A percentile compares a stretch with the other conserved stretches of the same genome.
Evolutionary conservation across 2,329 filamentous ascomycete genomes (phyloP).

Genomic region (Colletotrichum horii): DNA sequence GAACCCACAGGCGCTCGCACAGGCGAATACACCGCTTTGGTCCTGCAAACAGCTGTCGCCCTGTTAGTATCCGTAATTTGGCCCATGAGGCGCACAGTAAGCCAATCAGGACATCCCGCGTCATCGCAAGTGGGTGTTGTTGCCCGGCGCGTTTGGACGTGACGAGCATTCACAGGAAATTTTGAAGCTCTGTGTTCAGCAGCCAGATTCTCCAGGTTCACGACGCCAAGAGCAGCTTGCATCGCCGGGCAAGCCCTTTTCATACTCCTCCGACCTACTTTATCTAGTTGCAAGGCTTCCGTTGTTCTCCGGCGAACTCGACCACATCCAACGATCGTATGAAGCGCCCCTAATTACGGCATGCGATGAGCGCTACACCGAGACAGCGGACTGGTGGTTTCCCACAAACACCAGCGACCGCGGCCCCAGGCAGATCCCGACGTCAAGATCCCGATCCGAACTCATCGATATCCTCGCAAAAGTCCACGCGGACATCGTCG

Average conservation of each 20-base stretch:
- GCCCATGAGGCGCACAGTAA: background rate
- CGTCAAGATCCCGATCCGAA: conserved; percentile 30
- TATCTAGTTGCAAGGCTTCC: background rate
- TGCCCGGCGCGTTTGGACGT: conserved; percentile 41
- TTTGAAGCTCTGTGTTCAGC: conserved; percentile 11
- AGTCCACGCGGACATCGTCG: conserved; percentile 24
- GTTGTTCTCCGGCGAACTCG: background rate
- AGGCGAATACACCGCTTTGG: background rate
- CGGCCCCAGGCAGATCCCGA: conserved; percentile 39
- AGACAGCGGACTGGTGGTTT: conserved; percentile 82
- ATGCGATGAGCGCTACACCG: conserved; percentile 86
- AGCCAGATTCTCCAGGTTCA: background rate
- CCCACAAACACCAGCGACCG: conserved; percentile 72
- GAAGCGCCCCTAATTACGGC: conserved; percentile 38
- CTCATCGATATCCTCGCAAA: conserved; percentile 10
- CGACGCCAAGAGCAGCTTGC: conserved; percentile 8
- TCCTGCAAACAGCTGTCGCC: background rate
- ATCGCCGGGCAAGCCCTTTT: background rate
- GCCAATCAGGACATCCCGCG: background rate
- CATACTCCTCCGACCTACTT: background rate
- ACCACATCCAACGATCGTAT: background rate
- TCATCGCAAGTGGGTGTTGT: conserved; percentile 16
- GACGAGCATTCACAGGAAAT: conserved; percentile 31
- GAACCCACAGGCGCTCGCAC: background rate
- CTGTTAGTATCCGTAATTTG: background rate